A percentile compares a stretch with the other conserved stretches of the same genome.
phyloP scores from a whole-genome alignment of 2,329 filamentous ascomycete genomes.

The Amphichorda felina region DNA sequence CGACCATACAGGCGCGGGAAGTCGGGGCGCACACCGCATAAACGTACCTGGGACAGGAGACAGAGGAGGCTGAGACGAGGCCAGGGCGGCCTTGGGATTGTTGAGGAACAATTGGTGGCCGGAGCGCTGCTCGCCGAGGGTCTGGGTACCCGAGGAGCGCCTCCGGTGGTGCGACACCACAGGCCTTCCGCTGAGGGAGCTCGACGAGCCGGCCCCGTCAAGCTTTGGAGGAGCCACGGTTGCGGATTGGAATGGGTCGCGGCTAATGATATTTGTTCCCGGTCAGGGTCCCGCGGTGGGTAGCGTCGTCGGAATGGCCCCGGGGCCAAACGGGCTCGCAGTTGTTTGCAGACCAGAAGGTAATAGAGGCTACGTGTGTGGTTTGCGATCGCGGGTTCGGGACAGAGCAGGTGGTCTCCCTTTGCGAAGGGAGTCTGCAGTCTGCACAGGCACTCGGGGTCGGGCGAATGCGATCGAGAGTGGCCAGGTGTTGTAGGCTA shows the following conservation, averaged over 20 bases:
- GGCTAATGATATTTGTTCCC: conserved; percentile 2
- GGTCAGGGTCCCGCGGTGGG: no score
- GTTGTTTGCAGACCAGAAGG: no score
- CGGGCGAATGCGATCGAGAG: no score
- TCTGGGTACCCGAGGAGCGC: conserved; percentile 30
- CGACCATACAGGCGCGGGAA: not conserved
- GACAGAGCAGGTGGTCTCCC: no score
- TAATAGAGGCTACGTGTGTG: no score
- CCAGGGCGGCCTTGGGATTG: conserved; percentile 9
- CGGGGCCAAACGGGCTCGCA: no score
- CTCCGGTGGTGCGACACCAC: conserved; percentile 30
- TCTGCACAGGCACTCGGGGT: no score
- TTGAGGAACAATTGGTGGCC: conserved; percentile 17
- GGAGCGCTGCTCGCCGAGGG: conserved; percentile 17
- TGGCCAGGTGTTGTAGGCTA: no score
- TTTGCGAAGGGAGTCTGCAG: no score
- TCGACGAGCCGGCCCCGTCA: conserved; percentile 34
- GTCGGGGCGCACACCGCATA: not conserved
- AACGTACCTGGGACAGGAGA: conserved; percentile 44
- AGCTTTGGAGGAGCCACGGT: conserved; percentile 40
- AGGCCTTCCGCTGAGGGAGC: conserved; percentile 37
- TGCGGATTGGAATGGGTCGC: conserved; percentile 12
- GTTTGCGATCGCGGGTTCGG: no score
- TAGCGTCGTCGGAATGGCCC: no score
- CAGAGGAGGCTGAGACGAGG: conserved; percentile 18